A percentile compares a stretch with the other conserved stretches of the same genome.
Evolutionary conservation across 2,329 filamentous ascomycete genomes (phyloP).

Genomic region (Fusarium fracticaudum): DNA sequence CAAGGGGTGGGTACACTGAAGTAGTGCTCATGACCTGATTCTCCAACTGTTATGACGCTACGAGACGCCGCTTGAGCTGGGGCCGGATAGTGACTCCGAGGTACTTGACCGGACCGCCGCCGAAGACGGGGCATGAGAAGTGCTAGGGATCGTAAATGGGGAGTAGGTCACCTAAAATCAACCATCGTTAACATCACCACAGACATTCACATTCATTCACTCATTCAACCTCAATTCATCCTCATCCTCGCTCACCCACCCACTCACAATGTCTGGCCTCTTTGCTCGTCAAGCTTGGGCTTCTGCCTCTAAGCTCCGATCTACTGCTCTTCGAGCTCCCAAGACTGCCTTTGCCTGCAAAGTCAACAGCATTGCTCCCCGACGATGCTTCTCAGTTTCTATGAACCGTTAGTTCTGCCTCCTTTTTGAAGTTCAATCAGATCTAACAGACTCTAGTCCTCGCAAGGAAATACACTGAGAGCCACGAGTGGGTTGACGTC

Average conservation of each 20-base stretch:
- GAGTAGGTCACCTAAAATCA: conserved; percentile 5
- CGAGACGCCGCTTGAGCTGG: conserved; percentile 15
- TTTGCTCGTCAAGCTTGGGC: conserved; percentile 40
- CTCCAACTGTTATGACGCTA: conserved; percentile 30
- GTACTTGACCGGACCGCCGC: conserved; percentile 30
- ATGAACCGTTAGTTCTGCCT: conserved; percentile 28
- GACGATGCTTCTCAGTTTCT: conserved; percentile 41
- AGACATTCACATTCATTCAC: background rate
- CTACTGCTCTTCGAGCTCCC: conserved; percentile 32
- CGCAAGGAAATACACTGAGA: conserved; percentile 74
- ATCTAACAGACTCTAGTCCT: conserved; percentile 20
- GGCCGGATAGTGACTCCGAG: conserved; percentile 37
- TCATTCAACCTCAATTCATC: background rate
- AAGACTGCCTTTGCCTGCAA: conserved; percentile 26
- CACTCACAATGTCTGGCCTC: conserved; percentile 36
- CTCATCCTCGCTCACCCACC: background rate
- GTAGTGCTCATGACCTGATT: conserved; percentile 26
- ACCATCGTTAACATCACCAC: background rate
- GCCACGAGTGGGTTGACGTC: conserved; percentile 93
- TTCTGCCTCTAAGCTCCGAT: conserved; percentile 36
- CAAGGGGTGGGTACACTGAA: background rate
- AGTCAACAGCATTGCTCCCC: conserved; percentile 23
- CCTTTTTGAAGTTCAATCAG: background rate
- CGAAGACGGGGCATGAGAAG: conserved; percentile 14
- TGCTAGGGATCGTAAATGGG: conserved; percentile 17